Evolutionary conservation across 169 alveolate species (phyloP), one percentile per base, ranked within the genome.

Genomic region (Cyclospora cayetanensis): DNA sequence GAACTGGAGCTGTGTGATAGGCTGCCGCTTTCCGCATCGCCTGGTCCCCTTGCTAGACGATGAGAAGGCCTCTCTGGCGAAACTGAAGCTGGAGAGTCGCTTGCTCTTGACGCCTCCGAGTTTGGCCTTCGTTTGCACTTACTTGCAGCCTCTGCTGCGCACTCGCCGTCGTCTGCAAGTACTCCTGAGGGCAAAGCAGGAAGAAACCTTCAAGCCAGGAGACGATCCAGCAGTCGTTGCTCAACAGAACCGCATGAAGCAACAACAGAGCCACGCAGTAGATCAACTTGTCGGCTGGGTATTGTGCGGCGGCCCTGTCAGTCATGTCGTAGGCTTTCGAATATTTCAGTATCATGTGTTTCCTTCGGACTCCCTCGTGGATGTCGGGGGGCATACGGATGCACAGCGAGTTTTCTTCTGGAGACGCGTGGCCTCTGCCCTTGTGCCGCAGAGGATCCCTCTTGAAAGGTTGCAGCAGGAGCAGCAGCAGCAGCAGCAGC

Each of bases 321-420:
- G 90, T 4, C 90, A 80, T 55, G 34, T 80, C 53, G 90, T 80
- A 4, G 90, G 90, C 29, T 80, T 80, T 55, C 55, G 90, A 11
- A 52, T 80, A 4, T 53, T 80, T 35, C 50, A 80, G 9, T 80
- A 41, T 22, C 43, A 5, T 22, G 90, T 80, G 41, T 80, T 52
- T 20, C 70, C 90, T 5, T 39, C 77, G 25, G 90, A 80, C 53
- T 80, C 90, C 5, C 55, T 80, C 22, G 74, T 80, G n/a, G 76
- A 80, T 37, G 25, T 80, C 20, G 90, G 53, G 5, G 90, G 90
- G 41, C 90, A 50, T 55, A 80, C 77, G n/a, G 90, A 80, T 22
- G 72, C 90, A 20, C 90, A 80, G 35, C 76, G 90, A 29, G 90
- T 80, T 29, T 80, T 34, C 90, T 80, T 80, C 15, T 80, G 90